Conservation (phyloP, 1,284 basidiomycete genomes). For the Rhodotorula sp. region DNA sequence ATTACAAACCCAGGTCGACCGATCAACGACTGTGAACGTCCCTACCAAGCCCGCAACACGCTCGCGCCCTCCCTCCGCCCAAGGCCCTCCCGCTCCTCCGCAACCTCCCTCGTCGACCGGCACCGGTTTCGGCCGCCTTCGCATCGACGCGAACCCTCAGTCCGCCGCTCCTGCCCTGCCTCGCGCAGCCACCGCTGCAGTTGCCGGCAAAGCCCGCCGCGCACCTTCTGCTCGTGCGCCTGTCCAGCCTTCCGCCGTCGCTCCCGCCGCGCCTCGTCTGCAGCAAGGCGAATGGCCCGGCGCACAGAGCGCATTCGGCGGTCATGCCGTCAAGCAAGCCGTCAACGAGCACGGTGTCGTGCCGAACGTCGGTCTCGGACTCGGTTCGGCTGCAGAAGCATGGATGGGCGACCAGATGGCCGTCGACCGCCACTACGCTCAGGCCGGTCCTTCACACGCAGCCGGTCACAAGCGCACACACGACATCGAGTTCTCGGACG, state of each 20-base stretch:
- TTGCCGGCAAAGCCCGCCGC: slow-evolving; percentile 4
- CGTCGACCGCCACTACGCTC: not conserved
- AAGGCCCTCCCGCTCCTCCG: not conserved
- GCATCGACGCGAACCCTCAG: slow-evolving; percentile 12
- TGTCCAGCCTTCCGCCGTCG: not conserved
- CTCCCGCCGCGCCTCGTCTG: slow-evolving; percentile 22
- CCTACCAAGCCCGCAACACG: slow-evolving; percentile 26
- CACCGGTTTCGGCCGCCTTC: slow-evolving; percentile 28
- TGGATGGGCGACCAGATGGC: slow-evolving; percentile 24
- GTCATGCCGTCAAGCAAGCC: not conserved
- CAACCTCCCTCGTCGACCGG: slow-evolving; percentile 38
- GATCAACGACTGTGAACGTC: slow-evolving; percentile 20
- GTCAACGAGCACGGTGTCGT: slow-evolving; percentile 7
- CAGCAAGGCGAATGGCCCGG: slow-evolving; percentile 33
- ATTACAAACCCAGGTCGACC: slow-evolving; percentile 17
- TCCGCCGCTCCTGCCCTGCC: not conserved
- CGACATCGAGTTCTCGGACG: slow-evolving; percentile 49
- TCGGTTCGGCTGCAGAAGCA: slow-evolving; percentile 10
- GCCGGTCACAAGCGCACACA: slow-evolving; percentile 37
- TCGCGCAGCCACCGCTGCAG: not conserved
- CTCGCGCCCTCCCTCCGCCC: slow-evolving; percentile 24
- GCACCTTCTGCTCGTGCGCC: not conserved
- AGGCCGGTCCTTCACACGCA: slow-evolving; percentile 6
- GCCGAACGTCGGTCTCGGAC: slow-evolving; percentile 15
- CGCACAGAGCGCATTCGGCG: slow-evolving; percentile 3